A percentile compares a stretch with the other conserved stretches of the same genome.
These are phyloP conservation scores for Calycina herbarum DNA, from an alignment of 2,329 filamentous ascomycete species.

Conservation along the genomic window DNA sequence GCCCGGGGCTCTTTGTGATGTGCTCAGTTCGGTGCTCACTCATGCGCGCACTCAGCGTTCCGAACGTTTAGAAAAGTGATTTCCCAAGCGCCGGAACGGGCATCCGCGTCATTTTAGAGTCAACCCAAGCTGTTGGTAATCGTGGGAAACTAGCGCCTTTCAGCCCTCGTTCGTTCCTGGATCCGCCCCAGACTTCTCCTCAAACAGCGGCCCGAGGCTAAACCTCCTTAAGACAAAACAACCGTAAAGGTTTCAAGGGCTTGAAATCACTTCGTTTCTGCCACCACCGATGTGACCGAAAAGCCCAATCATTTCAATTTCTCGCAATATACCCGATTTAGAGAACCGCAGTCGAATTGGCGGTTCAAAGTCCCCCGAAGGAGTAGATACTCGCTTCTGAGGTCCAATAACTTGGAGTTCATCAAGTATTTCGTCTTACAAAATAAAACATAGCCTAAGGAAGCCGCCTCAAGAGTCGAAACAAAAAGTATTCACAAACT, in stretches of 20 bases:
- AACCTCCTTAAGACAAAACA: neutral
- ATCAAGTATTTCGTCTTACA: neutral
- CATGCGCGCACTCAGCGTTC: conserved; percentile 4
- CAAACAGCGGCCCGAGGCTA: conserved; percentile 18
- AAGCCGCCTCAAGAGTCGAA: conserved; percentile 6
- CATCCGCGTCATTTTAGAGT: conserved; percentile 10
- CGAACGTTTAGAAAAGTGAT: neutral
- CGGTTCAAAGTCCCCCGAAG: neutral
- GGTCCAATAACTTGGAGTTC: neutral
- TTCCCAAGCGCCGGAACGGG: neutral
- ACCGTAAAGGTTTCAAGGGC: neutral
- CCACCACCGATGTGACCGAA: neutral
- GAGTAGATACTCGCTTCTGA: neutral
- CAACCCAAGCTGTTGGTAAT: conserved; percentile 19
- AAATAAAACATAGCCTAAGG: conserved; percentile 3
- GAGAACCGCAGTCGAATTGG: neutral
- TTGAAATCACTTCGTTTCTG: neutral
- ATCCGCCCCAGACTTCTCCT: conserved; percentile 13
- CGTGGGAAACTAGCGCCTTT: conserved; percentile 16
- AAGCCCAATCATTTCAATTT: neutral
- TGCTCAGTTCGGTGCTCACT: neutral
- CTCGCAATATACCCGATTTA: neutral
- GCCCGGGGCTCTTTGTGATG: neutral
- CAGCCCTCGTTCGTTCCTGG: conserved; percentile 12
- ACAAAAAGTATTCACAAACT: neutral